phyloP scores from a whole-genome alignment of 2,329 filamentous ascomycete species.

The Hortaea sp. region DNA sequence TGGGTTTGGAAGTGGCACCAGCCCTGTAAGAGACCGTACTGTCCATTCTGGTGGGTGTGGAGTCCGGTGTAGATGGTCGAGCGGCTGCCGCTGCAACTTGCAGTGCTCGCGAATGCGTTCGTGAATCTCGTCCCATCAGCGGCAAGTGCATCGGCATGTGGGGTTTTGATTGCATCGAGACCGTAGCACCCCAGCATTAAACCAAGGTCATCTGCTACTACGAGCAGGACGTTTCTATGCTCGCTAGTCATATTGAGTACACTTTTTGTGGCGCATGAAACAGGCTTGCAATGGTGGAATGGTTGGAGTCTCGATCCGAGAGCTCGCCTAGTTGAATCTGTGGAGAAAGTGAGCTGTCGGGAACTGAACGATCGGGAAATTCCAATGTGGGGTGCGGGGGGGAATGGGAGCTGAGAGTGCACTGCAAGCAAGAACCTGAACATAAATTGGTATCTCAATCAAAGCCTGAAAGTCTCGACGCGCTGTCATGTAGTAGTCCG shows the following conservation, averaged over 20 bases:
- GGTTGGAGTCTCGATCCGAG: too few relatives aligned
- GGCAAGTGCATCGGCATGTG: constrained; percentile 34
- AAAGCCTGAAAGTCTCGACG: too few relatives aligned
- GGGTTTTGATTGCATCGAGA: constrained; percentile 22
- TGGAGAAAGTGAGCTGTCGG: too few relatives aligned
- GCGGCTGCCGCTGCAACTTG: constrained; percentile 40
- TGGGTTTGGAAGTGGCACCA: constrained; percentile 36
- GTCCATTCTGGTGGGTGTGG: constrained; percentile 40
- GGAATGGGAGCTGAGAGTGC: too few relatives aligned
- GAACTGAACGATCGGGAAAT: too few relatives aligned
- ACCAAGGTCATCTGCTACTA: constrained; percentile 37
- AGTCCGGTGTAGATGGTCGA: constrained; percentile 41
- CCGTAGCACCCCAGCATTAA: constrained; percentile 29
- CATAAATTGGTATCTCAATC: too few relatives aligned
- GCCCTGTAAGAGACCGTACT: constrained; percentile 34
- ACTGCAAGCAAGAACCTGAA: too few relatives aligned
- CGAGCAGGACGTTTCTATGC: constrained; percentile 24
- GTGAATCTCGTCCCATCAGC: constrained; percentile 28
- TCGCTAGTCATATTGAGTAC: neutral
- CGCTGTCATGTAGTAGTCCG: too few relatives aligned
- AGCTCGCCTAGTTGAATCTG: too few relatives aligned
- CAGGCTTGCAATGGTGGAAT: too few relatives aligned
- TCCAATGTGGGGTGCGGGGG: too few relatives aligned
- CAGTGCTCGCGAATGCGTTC: constrained; percentile 36
- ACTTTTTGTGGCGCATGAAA: too few relatives aligned